Evolutionary conservation across 768 basidiomycete genomes (phyloP).

Genomic region (Boletus reticulatus): DNA sequence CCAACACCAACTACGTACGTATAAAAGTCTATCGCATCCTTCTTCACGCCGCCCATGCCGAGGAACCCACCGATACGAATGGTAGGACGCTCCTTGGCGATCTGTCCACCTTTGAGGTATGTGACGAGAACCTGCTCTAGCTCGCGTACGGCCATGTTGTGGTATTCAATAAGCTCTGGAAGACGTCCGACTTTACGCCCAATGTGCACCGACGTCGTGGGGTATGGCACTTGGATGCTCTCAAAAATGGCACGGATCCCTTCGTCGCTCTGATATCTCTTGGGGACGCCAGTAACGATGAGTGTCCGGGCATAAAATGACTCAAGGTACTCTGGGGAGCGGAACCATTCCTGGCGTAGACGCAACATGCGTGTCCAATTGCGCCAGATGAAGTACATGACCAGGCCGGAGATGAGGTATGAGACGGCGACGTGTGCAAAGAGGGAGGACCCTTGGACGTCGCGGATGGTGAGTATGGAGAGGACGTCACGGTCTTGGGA

Average conservation of each 20-base stretch:
- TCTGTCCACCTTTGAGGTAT: constrained; percentile 80
- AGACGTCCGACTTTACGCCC: constrained; percentile 85
- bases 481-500: constrained; percentile 54
- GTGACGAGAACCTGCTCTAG: constrained; percentile 87
- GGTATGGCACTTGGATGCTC: constrained; percentile 76
- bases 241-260: constrained; percentile 79
- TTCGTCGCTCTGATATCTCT: constrained; percentile 79
- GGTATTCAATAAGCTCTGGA: constrained; percentile 87
- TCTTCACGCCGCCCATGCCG: constrained; percentile 80
- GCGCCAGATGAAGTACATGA: constrained; percentile 67
- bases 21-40: constrained; percentile 93
- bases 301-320: constrained; percentile 95
- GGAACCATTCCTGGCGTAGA: constrained; percentile 85
- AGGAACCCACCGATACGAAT: constrained; percentile 76
- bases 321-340: constrained; percentile 81
- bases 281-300: constrained; percentile 75
- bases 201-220: constrained; percentile 88
- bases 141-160: constrained; percentile 92
- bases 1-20: constrained; percentile 52
- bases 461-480: constrained; percentile 83
- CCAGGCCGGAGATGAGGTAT: constrained; percentile 75
- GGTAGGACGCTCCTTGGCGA: constrained; percentile 79
- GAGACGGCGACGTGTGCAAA: constrained; percentile 84
- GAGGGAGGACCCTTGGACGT: constrained; percentile 67
- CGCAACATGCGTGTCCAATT: constrained; percentile 79